These are phyloP conservation scores for Ceratobasidium papillatum DNA, from an alignment of 1,284 basidiomycete species.

Conservation along the genomic window DNA sequence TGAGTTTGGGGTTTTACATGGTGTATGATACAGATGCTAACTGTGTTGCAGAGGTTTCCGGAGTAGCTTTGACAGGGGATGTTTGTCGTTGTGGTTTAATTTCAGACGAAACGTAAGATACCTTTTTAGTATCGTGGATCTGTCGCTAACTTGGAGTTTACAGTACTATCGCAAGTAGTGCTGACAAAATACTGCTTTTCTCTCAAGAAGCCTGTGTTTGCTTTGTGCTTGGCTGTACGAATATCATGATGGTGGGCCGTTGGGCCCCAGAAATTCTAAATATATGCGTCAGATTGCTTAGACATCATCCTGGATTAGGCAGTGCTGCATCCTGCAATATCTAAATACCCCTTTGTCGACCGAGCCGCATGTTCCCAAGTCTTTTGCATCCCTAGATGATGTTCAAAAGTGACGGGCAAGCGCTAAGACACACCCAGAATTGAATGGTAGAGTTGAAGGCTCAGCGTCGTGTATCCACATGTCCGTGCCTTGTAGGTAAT, in stretches of 20 bases:
- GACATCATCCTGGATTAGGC: no score
- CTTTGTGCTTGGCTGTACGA: neutral
- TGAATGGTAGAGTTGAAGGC: no score
- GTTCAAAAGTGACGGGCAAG: no score
- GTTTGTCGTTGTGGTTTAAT: conserved; percentile 86
- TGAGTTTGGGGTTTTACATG: conserved; percentile 51
- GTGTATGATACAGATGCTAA: neutral
- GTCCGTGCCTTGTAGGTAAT: no score
- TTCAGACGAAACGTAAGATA: conserved; percentile 81
- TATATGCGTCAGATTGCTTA: no score
- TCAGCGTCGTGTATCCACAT: no score
- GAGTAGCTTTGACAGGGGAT: conserved; percentile 86
- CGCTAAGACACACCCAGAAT: no score
- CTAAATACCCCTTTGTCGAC: no score
- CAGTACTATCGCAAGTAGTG: neutral
- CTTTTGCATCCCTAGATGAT: no score
- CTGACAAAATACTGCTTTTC: neutral
- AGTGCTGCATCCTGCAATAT: no score
- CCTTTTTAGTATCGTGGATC: conserved; percentile 26
- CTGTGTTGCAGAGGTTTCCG: conserved; percentile 71
- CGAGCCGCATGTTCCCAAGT: no score
- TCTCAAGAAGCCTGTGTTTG: neutral
- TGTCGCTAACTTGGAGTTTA: neutral
- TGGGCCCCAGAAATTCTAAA: no score
- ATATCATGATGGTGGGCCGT: neutral